Base-by-base conservation (phyloP, 2,329 filamentous ascomycete species). In the Fusarium multiceps region DNA sequence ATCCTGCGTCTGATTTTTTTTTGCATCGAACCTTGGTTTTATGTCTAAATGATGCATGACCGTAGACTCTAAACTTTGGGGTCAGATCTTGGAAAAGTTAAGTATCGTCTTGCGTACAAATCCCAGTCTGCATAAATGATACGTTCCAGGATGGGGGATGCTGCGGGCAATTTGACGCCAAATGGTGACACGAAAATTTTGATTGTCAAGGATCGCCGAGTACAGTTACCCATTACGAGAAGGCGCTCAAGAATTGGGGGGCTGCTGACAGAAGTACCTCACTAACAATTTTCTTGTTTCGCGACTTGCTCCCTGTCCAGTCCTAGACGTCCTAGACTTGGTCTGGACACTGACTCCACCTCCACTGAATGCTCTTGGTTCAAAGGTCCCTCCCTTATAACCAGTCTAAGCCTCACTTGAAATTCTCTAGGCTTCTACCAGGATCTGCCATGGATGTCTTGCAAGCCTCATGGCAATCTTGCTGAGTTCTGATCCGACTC, bases 231-330 rank as follows among this genome's bases (percentile, higher is more conserved):
- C 74, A 58, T 69, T 73, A 69, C 67, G 68, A 71, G 57, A 68
- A 69, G 60, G 69, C 72, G 72, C 67, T 67, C 68, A 68, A 71
- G 69, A 69, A 49, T 58, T 46, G 51, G 63, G 61, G 53, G 60
- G 49, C 46, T 62, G 55, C 69, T 65, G 42, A 43, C 58, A 55
- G 55, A 81, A 72, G 80, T 81, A 81, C 72, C 76, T 46, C 79
- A 65, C 72, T 81, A 81, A 81, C 79, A 81, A 80, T 80, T 80
- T 75, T 49, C 54, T 55, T 42, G 51, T 66, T 48, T 40, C 30
- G 43, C 21, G 30, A 72, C 71, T 49, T 51, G 12, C 32, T 23
- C 40, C n/a, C 43, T 37, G 25, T 40, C 27, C 20, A 27, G 47
- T 42, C 46, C 62, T 59, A 48, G 45, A 48, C 54, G 18, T 42